Evolutionary conservation across 768 basidiomycete species (phyloP), one percentile per base, ranked within the genome.

Genomic region (Coprinopsis cinerea): DNA sequence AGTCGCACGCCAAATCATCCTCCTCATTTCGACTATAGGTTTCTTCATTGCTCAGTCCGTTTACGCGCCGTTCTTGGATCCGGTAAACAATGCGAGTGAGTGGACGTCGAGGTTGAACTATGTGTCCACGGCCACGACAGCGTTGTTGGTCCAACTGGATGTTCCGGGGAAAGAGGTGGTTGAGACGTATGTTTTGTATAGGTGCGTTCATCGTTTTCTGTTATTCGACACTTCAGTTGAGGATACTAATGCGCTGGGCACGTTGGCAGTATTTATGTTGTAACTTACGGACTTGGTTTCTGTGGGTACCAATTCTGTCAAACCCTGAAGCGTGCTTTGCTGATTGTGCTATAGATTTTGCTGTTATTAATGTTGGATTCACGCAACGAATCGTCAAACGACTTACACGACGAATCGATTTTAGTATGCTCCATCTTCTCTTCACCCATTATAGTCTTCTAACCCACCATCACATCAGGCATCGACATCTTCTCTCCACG

Each of bases 401-500:
- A 36, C 57, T 82, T 24, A 70, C 78, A 4, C 72, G 75, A 22
- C 77, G 88, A 22, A 73, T 90, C 30, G 87, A 90, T 65, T 88
- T 88, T 66, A 87, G 84, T 87, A 54, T 48, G 82, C 72, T 0
- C 27, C 28, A 6, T 13, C 3, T 43, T 23, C 13, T 15, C 6
- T 49, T 43, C 9, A 46, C 44, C 39, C 39, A 14, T 32, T 23
- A 14, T 4, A 22, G 10, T 43, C 10, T 23, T 39, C 23, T 7
- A 17, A 32, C 17, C 40, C 22, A 48, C 20, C 37, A 30, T 26
- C 9, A 23, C 35, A 35, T 15, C 27, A 88, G 85, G 85, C 62
- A 76, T 90, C 53, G 88, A 91, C 60, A 76, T 90, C 44, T 90
- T 90, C 61, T 88, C 86, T 14, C 88, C 88, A 18, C 72, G 77